phyloP scores from a whole-genome alignment of 192 early-diverging fungal species.

The Neocallimastix lanati region DNA sequence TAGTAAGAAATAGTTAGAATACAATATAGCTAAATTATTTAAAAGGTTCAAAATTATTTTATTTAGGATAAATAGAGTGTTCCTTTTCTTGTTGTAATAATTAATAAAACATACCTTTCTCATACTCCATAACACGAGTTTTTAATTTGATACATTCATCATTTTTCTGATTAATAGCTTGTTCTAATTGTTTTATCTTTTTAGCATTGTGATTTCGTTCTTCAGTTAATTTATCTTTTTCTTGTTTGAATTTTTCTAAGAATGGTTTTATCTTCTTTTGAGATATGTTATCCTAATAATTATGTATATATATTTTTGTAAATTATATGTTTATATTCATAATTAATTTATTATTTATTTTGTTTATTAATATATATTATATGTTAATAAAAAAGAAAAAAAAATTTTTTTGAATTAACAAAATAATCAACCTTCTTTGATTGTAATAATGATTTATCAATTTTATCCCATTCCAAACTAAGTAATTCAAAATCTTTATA shows the following conservation, averaged over 20 bases:
- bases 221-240: slow-evolving; percentile 11
- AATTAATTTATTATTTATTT: background rate
- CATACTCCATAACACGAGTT: slow-evolving; percentile 17
- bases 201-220: slow-evolving; percentile 7
- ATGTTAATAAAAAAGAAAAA: no score
- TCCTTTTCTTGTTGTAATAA: no score
- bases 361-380: no score
- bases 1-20: no score
- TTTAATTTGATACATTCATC: slow-evolving; percentile 14
- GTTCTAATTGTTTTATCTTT: slow-evolving; percentile 9
- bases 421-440: background rate
- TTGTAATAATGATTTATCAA: slow-evolving; percentile 14
- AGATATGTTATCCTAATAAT: slow-evolving; percentile 5
- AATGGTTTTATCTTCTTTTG: slow-evolving; percentile 7
- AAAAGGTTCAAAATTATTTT: no score
- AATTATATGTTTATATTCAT: no score
- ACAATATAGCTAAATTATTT: no score
- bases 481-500: slow-evolving; percentile 28
- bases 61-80: no score
- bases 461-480: slow-evolving; percentile 26
- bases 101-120: slow-evolving; percentile 6
- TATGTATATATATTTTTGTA: no score
- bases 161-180: slow-evolving; percentile 20
- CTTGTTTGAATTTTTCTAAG: slow-evolving; percentile 13
- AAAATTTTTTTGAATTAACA: background rate